These are phyloP conservation scores for Hypsizygus marmoreus DNA, from an alignment of 768 basidiomycete genomes.

Conservation along the genomic window DNA sequence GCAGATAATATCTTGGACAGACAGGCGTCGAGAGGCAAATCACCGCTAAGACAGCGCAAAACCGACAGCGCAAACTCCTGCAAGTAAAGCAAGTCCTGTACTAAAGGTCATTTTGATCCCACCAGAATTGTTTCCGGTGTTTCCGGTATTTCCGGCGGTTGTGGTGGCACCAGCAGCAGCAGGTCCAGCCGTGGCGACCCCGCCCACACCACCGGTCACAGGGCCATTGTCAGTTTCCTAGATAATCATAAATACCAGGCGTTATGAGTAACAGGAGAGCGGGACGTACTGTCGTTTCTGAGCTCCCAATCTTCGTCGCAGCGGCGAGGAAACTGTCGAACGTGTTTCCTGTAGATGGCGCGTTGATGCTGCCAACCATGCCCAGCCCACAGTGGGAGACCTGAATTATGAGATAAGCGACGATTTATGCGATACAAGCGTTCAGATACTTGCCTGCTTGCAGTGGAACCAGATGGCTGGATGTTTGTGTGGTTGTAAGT, in stretches of 20 bases:
- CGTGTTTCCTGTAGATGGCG: constrained; percentile 45
- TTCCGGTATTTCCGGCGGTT: constrained; percentile 4
- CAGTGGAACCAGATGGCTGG: constrained; percentile 64
- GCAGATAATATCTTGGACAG: too few relatives aligned
- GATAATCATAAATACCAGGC: neutral
- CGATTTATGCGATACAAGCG: neutral
- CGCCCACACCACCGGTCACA: constrained; percentile 44
- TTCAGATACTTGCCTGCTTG: constrained; percentile 33
- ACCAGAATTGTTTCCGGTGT: constrained; percentile 6
- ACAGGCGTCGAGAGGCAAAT: too few relatives aligned
- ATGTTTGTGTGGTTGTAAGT: constrained; percentile 39
- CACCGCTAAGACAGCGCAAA: neutral
- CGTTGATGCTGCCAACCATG: constrained; percentile 55
- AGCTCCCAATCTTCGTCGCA: constrained; percentile 37
- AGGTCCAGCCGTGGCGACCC: constrained; percentile 33
- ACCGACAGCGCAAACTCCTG: neutral
- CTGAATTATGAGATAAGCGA: constrained; percentile 8
- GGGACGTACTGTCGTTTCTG: constrained; percentile 32
- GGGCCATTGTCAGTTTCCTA: constrained; percentile 41
- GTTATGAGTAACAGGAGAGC: neutral
- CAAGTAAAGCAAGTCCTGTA: constrained; percentile 3
- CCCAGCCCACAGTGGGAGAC: constrained; percentile 50
- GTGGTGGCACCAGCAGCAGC: too few relatives aligned
- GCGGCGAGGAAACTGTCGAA: constrained; percentile 41
- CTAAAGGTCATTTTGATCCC: neutral